These are phyloP conservation scores for Schizochytrium sp. DNA, from an alignment of 108 stramenopile genomes.

Conservation along the genomic window DNA sequence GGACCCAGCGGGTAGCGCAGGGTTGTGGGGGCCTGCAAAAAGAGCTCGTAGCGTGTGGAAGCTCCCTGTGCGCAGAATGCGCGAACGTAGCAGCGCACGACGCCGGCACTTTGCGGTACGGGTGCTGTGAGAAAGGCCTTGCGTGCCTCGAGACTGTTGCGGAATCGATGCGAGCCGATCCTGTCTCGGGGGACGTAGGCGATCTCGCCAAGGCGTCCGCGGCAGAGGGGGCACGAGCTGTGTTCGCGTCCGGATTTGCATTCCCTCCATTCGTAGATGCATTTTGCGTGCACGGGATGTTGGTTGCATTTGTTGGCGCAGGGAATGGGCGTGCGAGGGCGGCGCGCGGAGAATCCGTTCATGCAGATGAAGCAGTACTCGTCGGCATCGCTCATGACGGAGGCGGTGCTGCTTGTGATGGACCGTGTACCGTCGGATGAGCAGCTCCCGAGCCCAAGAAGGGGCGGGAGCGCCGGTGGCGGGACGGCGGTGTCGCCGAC, in stretches of 20 bases:
- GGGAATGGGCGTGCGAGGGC: background rate
- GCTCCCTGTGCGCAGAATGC: background rate
- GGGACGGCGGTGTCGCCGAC: background rate
- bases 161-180: slow-evolving; percentile 5
- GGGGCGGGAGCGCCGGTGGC: background rate
- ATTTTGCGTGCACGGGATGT: background rate
- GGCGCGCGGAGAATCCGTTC: background rate
- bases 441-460: background rate
- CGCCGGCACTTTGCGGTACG: background rate
- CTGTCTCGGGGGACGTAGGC: background rate
- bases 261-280: slow-evolving; percentile 10
- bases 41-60: background rate
- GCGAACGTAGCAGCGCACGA: slow-evolving; percentile 17
- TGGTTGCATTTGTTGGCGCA: slow-evolving; percentile 17
- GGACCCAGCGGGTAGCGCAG: slow-evolving; percentile 13
- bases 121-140: background rate
- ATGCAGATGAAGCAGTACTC: slow-evolving; percentile 17
- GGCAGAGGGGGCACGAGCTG: background rate
- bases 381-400: background rate
- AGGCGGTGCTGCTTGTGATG: background rate
- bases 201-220: background rate
- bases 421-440: background rate
- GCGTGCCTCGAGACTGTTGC: background rate
- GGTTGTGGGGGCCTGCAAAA: background rate
- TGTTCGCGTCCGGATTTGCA: background rate